Base-by-base conservation (phyloP, 176 grass and related monocot species). In the Zoysia japonica region DNA sequence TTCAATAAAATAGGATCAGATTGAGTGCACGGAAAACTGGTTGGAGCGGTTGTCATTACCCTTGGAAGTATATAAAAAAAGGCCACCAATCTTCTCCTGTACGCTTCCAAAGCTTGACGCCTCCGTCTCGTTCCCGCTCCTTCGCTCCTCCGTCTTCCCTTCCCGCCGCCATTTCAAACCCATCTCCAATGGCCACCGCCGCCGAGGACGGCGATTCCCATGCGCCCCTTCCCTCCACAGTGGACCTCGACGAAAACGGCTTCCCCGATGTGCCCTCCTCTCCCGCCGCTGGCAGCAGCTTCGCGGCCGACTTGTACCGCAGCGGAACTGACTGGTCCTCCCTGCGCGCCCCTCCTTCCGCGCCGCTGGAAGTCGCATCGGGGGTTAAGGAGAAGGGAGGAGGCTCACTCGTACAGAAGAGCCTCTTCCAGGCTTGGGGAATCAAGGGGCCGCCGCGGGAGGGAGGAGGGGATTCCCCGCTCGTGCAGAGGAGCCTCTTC, bases 361-460 rank as follows among this genome's bases (percentile, higher is more conserved):
- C 6, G 37, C 41, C 47, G 8, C 6, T 2, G 9, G 75, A 69
- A 69, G 19, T 16, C 17, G 13, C 1, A 40, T 38, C 38, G 4
- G 70, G 56, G n/a, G 20, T 0, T 11, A 83, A 75, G 62, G 73
- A 45, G 6, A 82, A 54, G 67, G 43, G 59, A 0, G 36, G 76
- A 2, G 81, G 41, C 12, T 61, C 81, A 0, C 44, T 91, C 28
- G 67, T 89, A 5, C 87, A 94, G 76, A 91, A 77, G 51, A 91
- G 76, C 72, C 87, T 94, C 70, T 80, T 94, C 84, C 74, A 87
- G 82, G 85, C 83, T 35, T 94, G 92, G 92, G 89, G 89, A 2
- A 74, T 91, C 45, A 44, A 83, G 65, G 87, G 36, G 62, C 87
- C 61, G 17, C 35, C 9, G 50, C 43, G 61, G 52, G 28, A 75